Evolutionary conservation across 257 asterid genomes (phyloP).

Genomic region (Ilex asprella): DNA sequence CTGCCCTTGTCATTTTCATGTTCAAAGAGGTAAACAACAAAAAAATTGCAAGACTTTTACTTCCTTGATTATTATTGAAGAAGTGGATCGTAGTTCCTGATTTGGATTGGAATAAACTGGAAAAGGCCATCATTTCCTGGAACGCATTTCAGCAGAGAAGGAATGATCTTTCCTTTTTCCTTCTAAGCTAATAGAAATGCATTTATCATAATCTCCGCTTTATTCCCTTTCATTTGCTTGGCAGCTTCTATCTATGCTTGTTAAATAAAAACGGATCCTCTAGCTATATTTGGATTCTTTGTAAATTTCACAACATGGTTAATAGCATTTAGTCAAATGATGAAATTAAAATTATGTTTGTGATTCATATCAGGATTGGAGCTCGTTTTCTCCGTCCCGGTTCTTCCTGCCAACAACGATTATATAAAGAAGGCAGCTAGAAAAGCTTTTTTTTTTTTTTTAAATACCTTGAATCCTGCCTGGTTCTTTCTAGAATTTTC

Average conservation of each 20-base stretch:
- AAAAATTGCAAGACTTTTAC: neutral
- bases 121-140: constrained; percentile 8
- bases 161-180: neutral
- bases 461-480: too few relatives aligned
- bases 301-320: neutral
- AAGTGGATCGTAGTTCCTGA: too few relatives aligned
- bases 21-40: constrained; percentile 37
- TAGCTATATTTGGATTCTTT: neutral
- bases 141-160: neutral
- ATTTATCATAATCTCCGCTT: too few relatives aligned
- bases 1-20: constrained; percentile 34
- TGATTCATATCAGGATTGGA: constrained; percentile 10
- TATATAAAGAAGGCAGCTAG: constrained; percentile 11
- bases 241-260: neutral
- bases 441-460: too few relatives aligned
- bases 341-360: neutral
- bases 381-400: constrained; percentile 2
- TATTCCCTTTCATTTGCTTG: neutral
- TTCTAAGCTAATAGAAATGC: neutral
- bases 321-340: constrained; percentile 3
- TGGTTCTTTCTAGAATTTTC: too few relatives aligned
- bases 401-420: constrained; percentile 2
- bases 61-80: neutral
- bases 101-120: constrained; percentile 5
- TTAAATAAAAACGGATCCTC: neutral